Base-by-base conservation (phyloP, 1,284 basidiomycete species). In the Naganishia albida region DNA sequence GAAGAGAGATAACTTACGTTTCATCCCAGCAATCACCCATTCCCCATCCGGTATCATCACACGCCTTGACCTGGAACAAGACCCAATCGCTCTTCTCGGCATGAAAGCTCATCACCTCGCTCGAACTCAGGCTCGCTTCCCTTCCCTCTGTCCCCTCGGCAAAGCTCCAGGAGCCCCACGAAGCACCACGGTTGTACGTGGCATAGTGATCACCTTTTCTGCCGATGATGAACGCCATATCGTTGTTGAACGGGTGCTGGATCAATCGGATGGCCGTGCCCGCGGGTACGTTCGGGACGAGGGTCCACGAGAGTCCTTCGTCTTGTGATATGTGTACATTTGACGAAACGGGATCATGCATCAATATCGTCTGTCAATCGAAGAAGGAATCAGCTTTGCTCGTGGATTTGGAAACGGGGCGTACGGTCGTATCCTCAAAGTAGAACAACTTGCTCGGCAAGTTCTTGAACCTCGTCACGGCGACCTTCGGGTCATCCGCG, bases 401-500 rank as follows among this genome's bases (percentile, higher is more conserved):
- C 57, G n/a, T n/a, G 44, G 25, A 30, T n/a, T 2, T 12, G 52
- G 39, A 3, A 13, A 28, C n/a, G 7, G 1, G 23, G 70, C 73
- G 79, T 82, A 93, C 91, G 46, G 87, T 78, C 7, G 90, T 88
- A 80, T 96, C 94, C 70, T 95, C 90, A 80, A 98, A 95, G 83
- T 93, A 97, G 82, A 90, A 89, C 62, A 97, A 78, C 70, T 85
- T 83, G n/a, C 84, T 83, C 0, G 94, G 93, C n/a, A 91, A 80
- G 76, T 90, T 89, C 42, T 80, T 74, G 65, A 85, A 81, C 26
- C 79, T 71, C 7, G 78, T 80, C n/a, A 80, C 69, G 7, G 74
- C 68, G 3, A 82, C 78, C 28, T 73, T 70, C 44, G 83, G 82
- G 23, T 76, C 71, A 8, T 62, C 73, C 1, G 75, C 76, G 1